phyloP scores from a whole-genome alignment of 805 yeast genomes.

The Ogataea polymorpha region DNA sequence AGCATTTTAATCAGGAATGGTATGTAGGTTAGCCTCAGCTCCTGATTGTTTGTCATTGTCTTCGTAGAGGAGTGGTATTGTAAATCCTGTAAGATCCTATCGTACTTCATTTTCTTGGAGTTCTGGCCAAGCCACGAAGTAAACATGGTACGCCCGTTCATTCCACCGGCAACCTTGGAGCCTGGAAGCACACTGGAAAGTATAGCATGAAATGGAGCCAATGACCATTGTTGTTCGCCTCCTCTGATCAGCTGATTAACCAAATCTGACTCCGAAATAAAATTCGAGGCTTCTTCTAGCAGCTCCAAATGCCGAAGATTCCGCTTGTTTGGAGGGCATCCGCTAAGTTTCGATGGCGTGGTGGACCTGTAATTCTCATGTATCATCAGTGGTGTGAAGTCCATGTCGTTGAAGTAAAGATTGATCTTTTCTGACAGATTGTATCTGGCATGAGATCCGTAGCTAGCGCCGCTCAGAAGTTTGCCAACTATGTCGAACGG shows the following conservation, averaged over 20 bases:
- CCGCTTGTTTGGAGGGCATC: constrained; percentile 29
- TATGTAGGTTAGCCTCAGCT: constrained; percentile 72
- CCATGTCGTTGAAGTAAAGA: constrained; percentile 90
- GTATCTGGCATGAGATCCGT: constrained; percentile 48
- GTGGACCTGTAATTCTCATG: constrained; percentile 87
- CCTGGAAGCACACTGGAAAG: constrained; percentile 83
- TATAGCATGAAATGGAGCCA: constrained; percentile 87
- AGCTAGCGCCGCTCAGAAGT: constrained; percentile 58
- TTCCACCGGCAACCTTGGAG: constrained; percentile 66
- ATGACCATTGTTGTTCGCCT: constrained; percentile 90
- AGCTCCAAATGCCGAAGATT: constrained; percentile 55
- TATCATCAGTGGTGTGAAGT: constrained; percentile 91
- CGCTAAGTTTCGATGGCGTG: constrained; percentile 42
- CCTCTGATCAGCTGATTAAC: constrained; percentile 82
- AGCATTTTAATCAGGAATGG: constrained; percentile 60
- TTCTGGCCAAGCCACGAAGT: constrained; percentile 88
- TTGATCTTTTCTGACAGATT: constrained; percentile 79
- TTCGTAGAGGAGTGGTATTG: constrained; percentile 83
- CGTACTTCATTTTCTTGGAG: constrained; percentile 76
- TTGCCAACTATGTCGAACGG: constrained; percentile 86
- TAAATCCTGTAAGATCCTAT: constrained; percentile 76
- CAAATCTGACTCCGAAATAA: constrained; percentile 80
- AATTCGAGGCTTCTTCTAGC: constrained; percentile 77
- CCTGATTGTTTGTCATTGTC: constrained; percentile 71
- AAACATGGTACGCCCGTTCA: constrained; percentile 70